Evolutionary conservation across 148 eudicot species (phyloP).

Genomic region (Beta vulgaris): DNA sequence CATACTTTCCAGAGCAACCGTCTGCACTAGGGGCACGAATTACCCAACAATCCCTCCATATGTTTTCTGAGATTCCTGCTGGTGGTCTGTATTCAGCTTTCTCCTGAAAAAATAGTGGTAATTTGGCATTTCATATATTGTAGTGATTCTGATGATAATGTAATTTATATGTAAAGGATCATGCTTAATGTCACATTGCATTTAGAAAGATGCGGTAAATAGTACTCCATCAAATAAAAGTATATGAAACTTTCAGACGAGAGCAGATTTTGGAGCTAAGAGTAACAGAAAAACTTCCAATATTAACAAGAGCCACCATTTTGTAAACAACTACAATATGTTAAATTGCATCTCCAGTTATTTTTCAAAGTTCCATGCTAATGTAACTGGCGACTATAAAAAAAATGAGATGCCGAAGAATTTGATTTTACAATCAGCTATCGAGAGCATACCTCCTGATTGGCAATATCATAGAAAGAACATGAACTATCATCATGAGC

Average conservation of each 20-base stretch:
- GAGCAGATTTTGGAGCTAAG: background rate
- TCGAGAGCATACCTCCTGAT: slow-evolving; percentile 56
- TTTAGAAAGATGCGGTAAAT: background rate
- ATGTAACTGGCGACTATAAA: background rate
- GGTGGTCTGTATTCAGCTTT: slow-evolving; percentile 83
- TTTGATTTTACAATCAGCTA: background rate
- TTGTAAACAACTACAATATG: background rate
- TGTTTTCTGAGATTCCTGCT: slow-evolving; percentile 49
- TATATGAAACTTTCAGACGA: no score
- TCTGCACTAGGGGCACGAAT: slow-evolving; percentile 81
- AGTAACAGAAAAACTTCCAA: background rate
- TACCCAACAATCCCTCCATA: slow-evolving; percentile 95
- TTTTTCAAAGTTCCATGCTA: background rate
- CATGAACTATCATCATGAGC: slow-evolving; percentile 87
- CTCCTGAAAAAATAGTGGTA: slow-evolving; percentile 41
- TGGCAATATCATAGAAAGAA: slow-evolving; percentile 70
- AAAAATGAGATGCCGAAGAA: background rate
- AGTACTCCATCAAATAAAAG: no score
- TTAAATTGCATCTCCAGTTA: background rate
- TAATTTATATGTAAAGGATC: background rate
- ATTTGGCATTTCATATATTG: background rate
- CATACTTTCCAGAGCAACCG: slow-evolving; percentile 80
- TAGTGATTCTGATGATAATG: background rate
- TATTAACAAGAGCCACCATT: background rate
- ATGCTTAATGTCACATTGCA: background rate